Base-by-base conservation (phyloP, 768 basidiomycete species). In the Hygrocybe coccinea region DNA sequence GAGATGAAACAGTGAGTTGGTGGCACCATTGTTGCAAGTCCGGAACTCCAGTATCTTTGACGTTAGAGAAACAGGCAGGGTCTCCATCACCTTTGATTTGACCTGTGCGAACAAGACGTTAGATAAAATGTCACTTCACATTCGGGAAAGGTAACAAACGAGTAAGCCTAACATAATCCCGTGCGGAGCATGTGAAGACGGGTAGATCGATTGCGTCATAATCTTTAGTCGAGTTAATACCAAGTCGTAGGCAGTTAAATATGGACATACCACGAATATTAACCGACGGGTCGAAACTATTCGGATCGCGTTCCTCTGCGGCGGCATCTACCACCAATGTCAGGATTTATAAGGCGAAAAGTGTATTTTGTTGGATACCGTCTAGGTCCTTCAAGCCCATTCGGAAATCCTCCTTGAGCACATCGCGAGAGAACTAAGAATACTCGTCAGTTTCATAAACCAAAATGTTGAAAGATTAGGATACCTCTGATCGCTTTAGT, bases 51-150 rank as follows among this genome's bases (percentile, higher is more conserved):
- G 81, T 83, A 57, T 84, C 77, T 9, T 74, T 64, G n/a, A 73
- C 61, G 54, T 77, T 74, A 39, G 76, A 72, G 67, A 83, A 84
- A 60, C 81, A 83, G 0, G 76, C 65, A 1, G 82, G 75, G 21
- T 77, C 77, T 12, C 83, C 83, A 54, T 86, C 83, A 24, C 83
- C 83, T 61, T 78, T 78, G 24, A 82, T 77, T 69, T 84, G 81
- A 12, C 77, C 82, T 82, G 50, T 12, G 36, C 52, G 34, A 22
- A 55, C 19, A 33, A n/a, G 48, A 15, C 46, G 52, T 41, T 36
- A 29, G 29, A 33, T 33, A 21, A 21, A 38, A n/a, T 14, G 10
- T 15, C 12, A 8, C 8, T 36, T 19, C 54, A 19, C 9, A 6
- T 35, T 58, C 45, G 21, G 29, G n/a, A 6, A 34, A 41, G 22